Evolutionary conservation across 257 asterid genomes (phyloP), one percentile per base, ranked within the genome.

Genomic region (Fraxinus pennsylvanica): DNA sequence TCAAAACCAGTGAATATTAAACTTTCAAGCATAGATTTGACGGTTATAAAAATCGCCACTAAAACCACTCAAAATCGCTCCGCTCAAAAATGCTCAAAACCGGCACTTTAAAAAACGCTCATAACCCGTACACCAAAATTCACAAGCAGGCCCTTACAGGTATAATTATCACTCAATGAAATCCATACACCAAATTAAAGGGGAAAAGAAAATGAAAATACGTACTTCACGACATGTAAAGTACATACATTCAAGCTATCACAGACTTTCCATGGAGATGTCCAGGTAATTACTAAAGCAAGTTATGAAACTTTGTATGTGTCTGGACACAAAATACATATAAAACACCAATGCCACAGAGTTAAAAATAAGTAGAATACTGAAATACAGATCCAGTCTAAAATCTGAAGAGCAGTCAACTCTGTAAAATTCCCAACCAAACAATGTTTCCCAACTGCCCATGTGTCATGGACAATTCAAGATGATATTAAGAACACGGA

Each of bases 281-380:
- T 43, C 19, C 5, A 13, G 29, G 21, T 74, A 71, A n/a, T 70
- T 65, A 76, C 9, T 14, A 54, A 70, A 76, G 52, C 74, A 25
- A 41, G 78, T 67, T n/a, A 61, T 61, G 63, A 71, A 22, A 68
- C 65, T 32, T 32, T 22, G 39, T 17, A 9, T 19, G 50, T 3
- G 4, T 59, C 32, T 57, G 22, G 54, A 25, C 30, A 61, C 27
- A 21, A 72, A 1, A 66, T 13, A 72, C 27, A 50, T 74, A 30
- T 32, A 67, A 52, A 73, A 33, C 5, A 21, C 71, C 72, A 76
- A 71, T 35, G 12, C 38, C 74, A 76, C 74, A 76, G 8, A 57
- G 66, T 57, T 6, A n/a, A 71, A 70, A 35, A 50, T 32, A 30
- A 63, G 36, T 63, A 65, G 47, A 27, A 33, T 32, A 76, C 8